phyloP scores from a whole-genome alignment of 768 basidiomycete species.

The Gloeostereum incarnatum region DNA sequence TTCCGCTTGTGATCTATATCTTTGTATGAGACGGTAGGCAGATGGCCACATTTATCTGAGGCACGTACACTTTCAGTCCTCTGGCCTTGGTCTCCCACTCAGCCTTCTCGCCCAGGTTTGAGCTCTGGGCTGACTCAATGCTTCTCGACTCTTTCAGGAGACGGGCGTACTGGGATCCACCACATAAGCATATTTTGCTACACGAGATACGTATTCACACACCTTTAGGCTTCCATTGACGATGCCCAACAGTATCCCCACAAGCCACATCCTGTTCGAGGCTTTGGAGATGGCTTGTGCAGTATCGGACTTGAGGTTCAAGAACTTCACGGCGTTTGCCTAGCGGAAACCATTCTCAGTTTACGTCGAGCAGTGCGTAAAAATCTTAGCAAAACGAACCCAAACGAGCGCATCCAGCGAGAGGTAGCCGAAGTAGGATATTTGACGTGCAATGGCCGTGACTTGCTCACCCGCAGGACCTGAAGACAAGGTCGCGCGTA shows the following conservation, averaged over 20 bases:
- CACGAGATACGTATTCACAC: too few relatives aligned
- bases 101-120: slow-evolving; percentile 53
- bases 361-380: not conserved
- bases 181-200: too few relatives aligned
- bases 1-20: too few relatives aligned
- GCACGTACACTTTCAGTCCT: slow-evolving; percentile 41
- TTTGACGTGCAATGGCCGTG: slow-evolving; percentile 71
- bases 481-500: slow-evolving; percentile 53
- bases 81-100: slow-evolving; percentile 58
- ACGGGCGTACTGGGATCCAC: slow-evolving; percentile 45
- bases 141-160: slow-evolving; percentile 52
- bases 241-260: slow-evolving; percentile 78
- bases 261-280: slow-evolving; percentile 81
- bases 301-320: slow-evolving; percentile 49
- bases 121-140: slow-evolving; percentile 31
- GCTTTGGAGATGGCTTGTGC: slow-evolving; percentile 50
- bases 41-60: not conserved
- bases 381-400: slow-evolving; percentile 37
- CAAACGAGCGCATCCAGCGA: slow-evolving; percentile 77
- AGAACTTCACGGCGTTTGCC: slow-evolving; percentile 62
- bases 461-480: slow-evolving; percentile 62
- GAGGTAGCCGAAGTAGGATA: slow-evolving; percentile 86
- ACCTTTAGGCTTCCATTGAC: slow-evolving; percentile 65
- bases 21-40: too few relatives aligned
- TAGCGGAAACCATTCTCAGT: slow-evolving; percentile 17